phyloP scores from a whole-genome alignment of 805 yeast species.

The Candida sithepensis region DNA sequence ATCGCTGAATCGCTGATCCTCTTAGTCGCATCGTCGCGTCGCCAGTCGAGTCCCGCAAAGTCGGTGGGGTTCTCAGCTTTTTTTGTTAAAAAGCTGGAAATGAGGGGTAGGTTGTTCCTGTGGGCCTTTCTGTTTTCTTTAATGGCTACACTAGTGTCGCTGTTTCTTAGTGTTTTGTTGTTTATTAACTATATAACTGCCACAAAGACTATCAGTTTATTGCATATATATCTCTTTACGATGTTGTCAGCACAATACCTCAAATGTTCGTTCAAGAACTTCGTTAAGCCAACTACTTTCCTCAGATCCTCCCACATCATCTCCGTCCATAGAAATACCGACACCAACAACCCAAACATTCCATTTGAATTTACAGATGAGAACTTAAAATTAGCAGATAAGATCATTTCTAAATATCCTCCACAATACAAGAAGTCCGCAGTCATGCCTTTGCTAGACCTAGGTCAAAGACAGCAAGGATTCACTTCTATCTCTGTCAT shows the following conservation, averaged over 20 bases:
- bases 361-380: conserved; percentile 72
- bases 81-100: neutral
- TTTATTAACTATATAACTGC: too few species aligned
- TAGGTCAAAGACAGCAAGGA: conserved; percentile 85
- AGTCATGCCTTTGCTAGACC: conserved; percentile 79
- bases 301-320: conserved; percentile 30
- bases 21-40: neutral
- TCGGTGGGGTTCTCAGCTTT: too few species aligned
- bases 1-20: too few species aligned
- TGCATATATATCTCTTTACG: too few species aligned
- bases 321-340: conserved; percentile 70
- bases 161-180: too few species aligned
- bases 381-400: conserved; percentile 65
- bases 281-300: neutral
- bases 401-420: conserved; percentile 75
- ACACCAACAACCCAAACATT: conserved; percentile 59
- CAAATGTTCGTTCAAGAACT: neutral
- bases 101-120: neutral
- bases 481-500: conserved; percentile 82
- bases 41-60: too few species aligned
- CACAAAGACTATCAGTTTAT: too few species aligned
- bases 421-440: conserved; percentile 85
- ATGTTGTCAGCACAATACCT: neutral
- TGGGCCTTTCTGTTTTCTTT: too few species aligned
- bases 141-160: too few species aligned